Conservation (phyloP, 192 early-diverging fungal species). For the Nowakowskiella sp. region DNA sequence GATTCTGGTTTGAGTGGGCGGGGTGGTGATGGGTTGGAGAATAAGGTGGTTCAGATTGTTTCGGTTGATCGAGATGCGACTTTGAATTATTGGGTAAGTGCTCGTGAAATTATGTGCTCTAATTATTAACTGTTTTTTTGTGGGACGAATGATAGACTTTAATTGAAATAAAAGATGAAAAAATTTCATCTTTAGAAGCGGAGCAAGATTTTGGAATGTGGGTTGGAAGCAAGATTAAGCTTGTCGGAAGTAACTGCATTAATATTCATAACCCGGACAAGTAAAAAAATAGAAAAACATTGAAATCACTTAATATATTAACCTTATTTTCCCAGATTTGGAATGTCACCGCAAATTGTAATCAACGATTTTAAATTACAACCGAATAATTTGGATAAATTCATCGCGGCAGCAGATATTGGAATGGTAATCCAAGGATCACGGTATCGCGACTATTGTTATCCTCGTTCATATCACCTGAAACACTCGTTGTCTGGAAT, state of each 20-base stretch:
- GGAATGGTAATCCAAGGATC: constrained; percentile 23
- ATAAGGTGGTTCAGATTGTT: constrained; percentile 16
- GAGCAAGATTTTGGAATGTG: constrained; percentile 34
- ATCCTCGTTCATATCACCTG: constrained; percentile 11
- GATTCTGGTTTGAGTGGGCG: no score
- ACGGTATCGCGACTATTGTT: constrained; percentile 17
- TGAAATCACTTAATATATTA: background rate
- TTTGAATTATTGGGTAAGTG: constrained; percentile 34
- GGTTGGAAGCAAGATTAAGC: constrained; percentile 25
- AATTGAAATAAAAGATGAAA: constrained; percentile 13
- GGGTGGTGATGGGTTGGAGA: no score
- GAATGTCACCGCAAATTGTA: background rate
- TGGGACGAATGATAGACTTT: constrained; percentile 17
- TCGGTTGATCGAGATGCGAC: constrained; percentile 29
- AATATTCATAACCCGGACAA: constrained; percentile 3
- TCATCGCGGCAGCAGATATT: constrained; percentile 22
- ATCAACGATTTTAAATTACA: constrained; percentile 9
- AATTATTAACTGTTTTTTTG: constrained; percentile 5
- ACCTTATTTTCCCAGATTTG: background rate
- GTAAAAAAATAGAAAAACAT: background rate
- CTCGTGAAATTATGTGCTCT: background rate
- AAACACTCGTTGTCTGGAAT: background rate
- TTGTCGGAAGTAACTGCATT: constrained; percentile 18
- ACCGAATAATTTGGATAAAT: constrained; percentile 14
- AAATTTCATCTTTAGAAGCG: background rate